phyloP scores from a whole-genome alignment of 768 basidiomycete species.

The Clathrus columnatus region DNA sequence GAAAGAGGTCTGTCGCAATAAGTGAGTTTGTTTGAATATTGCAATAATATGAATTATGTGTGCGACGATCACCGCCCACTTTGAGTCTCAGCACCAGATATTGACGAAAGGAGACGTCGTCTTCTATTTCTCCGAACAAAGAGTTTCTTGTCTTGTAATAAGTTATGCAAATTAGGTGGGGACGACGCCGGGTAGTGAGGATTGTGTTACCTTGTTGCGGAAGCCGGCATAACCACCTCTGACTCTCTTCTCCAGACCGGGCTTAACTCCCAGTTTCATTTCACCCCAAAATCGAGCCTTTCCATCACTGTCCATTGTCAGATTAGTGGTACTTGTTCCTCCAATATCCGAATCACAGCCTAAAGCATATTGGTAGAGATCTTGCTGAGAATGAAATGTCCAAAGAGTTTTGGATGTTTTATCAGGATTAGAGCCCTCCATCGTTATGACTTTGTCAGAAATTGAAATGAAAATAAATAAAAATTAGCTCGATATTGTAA shows the following conservation, averaged over 20 bases:
- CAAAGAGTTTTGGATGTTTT: constrained; percentile 59
- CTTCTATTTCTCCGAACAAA: constrained; percentile 76
- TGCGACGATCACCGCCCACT: constrained; percentile 65
- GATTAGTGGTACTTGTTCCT: constrained; percentile 66
- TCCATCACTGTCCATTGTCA: constrained; percentile 58
- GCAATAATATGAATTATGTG: constrained; percentile 81
- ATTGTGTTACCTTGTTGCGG: constrained; percentile 57
- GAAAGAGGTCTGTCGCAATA: constrained; percentile 83
- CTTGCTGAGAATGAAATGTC: constrained; percentile 49
- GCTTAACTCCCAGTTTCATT: constrained; percentile 61
- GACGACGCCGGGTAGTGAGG: neutral
- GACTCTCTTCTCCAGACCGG: constrained; percentile 58
- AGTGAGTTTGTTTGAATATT: constrained; percentile 84
- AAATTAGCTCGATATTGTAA: too few relatives aligned
- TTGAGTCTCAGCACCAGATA: constrained; percentile 78
- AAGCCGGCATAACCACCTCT: constrained; percentile 89
- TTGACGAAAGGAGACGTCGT: constrained; percentile 75
- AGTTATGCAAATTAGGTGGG: neutral
- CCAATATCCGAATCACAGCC: constrained; percentile 90
- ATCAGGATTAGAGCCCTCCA: constrained; percentile 67
- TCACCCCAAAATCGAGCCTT: constrained; percentile 71
- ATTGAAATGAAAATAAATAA: too few relatives aligned
- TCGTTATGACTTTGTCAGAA: constrained; percentile 46
- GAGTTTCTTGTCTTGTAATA: constrained; percentile 43
- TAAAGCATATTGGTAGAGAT: constrained; percentile 55